A percentile compares a stretch with the other conserved stretches of the same genome.
Evolutionary conservation across 805 yeast genomes (phyloP).

Genomic region (Kazachstania kunashirensis): DNA sequence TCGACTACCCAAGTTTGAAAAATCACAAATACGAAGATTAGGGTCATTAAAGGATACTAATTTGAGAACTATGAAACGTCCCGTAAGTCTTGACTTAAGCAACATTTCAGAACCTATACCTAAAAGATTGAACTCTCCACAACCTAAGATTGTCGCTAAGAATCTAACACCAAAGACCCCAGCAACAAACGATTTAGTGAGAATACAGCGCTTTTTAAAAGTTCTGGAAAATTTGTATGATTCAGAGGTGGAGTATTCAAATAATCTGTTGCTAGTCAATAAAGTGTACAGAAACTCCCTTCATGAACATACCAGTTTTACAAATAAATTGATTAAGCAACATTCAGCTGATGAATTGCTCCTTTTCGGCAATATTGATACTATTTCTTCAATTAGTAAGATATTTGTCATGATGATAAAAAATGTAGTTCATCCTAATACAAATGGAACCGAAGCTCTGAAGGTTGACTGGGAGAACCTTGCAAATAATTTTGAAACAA

Average conservation of each 20-base stretch:
- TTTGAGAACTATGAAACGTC: slow-evolving; percentile 12
- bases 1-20: slow-evolving; percentile 13
- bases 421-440: background rate
- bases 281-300: slow-evolving; percentile 29
- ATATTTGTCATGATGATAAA: slow-evolving; percentile 20
- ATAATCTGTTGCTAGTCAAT: slow-evolving; percentile 24
- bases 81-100: slow-evolving; percentile 20
- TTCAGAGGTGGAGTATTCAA: slow-evolving; percentile 30
- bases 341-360: slow-evolving; percentile 29
- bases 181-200: background rate
- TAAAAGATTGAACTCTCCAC: slow-evolving; percentile 33
- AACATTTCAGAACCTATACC: slow-evolving; percentile 4
- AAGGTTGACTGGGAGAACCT: background rate
- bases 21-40: background rate
- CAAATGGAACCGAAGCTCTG: too few relatives aligned
- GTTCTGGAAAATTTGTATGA: slow-evolving; percentile 25
- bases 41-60: background rate
- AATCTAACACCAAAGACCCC: background rate
- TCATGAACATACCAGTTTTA: slow-evolving; percentile 23
- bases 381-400: slow-evolving; percentile 32
- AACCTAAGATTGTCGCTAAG: too few relatives aligned
- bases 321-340: slow-evolving; percentile 23
- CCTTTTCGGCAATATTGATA: slow-evolving; percentile 37
- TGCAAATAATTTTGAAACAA: background rate
- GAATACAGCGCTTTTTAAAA: slow-evolving; percentile 11